Conservation (phyloP, 345 rosid genomes). For the Hibiscus syriacus region DNA sequence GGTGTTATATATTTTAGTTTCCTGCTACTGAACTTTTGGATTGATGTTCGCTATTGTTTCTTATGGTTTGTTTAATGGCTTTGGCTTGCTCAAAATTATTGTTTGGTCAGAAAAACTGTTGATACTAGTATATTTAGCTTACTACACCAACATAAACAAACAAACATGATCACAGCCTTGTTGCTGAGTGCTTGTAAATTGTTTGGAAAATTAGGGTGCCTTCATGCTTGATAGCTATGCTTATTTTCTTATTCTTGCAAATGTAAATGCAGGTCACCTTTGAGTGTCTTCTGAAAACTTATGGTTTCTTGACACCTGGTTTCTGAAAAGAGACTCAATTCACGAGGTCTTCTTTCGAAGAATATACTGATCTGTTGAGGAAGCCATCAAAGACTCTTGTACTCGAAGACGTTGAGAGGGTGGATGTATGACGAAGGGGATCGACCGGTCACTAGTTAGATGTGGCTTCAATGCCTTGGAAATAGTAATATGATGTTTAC, state of each 20-base stretch:
- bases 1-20: neutral
- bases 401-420: neutral
- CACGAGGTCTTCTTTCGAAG: slow-evolving; percentile 50
- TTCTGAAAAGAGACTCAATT: slow-evolving; percentile 63
- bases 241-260: neutral
- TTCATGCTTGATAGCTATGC: neutral
- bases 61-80: neutral
- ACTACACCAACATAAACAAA: too few species aligned
- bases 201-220: neutral
- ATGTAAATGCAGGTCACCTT: slow-evolving; percentile 31
- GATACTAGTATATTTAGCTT: too few species aligned
- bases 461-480: neutral
- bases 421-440: neutral
- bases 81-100: neutral
- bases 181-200: neutral
- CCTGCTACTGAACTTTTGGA: neutral
- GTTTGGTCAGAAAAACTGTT: too few species aligned
- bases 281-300: slow-evolving; percentile 58
- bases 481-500: neutral
- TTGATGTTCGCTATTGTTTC: neutral
- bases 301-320: slow-evolving; percentile 76
- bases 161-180: too few species aligned
- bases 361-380: slow-evolving; percentile 44
- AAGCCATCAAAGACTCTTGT: slow-evolving; percentile 29
- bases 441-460: neutral